Percentiles rank a stretch among this genome's conserved stretches.
phyloP scores from a whole-genome alignment of 192 early-diverging fungal species.

The Coemansia nantahalensis region DNA sequence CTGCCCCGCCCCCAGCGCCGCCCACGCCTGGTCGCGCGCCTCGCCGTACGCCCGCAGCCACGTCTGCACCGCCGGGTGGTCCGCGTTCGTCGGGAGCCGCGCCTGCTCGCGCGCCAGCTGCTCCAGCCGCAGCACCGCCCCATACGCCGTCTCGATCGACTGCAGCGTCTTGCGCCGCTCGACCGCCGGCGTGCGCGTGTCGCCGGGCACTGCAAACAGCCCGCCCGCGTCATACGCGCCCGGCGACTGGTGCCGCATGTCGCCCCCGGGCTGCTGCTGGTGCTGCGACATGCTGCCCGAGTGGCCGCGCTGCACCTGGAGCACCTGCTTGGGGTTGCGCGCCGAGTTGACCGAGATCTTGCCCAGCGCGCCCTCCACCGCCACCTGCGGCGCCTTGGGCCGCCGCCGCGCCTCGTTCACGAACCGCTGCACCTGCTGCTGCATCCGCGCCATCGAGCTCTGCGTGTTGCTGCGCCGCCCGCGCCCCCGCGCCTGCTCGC shows the following conservation, averaged over 20 bases:
- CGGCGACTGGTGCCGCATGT: conserved; percentile 3
- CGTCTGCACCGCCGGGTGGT: conserved; percentile 28
- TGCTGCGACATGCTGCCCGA: conserved; percentile 14
- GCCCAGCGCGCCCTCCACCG: conserved; percentile 92
- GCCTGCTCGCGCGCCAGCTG: conserved; percentile 73
- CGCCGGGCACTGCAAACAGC: conserved; percentile 24
- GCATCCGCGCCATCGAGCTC: conserved; percentile 70
- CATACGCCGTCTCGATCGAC: conserved; percentile 79
- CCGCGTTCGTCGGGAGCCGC: conserved; percentile 27
- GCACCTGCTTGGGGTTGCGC: conserved; percentile 82
- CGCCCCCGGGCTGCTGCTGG: neutral
- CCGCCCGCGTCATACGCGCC: conserved; percentile 31
- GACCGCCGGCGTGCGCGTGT: conserved; percentile 56
- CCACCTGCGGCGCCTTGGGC: conserved; percentile 79
- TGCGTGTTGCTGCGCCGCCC: conserved; percentile 36
- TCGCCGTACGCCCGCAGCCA: conserved; percentile 31
- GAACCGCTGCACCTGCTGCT: conserved; percentile 94
- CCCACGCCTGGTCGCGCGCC: conserved; percentile 37
- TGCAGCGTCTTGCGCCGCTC: conserved; percentile 58
- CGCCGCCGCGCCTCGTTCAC: conserved; percentile 89
- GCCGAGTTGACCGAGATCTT: conserved; percentile 89
- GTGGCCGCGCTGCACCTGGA: conserved; percentile 63
- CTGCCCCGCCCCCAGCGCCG: conserved; percentile 41
- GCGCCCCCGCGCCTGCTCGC: conserved; percentile 25
- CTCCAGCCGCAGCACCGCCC: conserved; percentile 76